phyloP scores from a whole-genome alignment of 2,329 filamentous ascomycete genomes.

The Lachnellula subtilissima region DNA sequence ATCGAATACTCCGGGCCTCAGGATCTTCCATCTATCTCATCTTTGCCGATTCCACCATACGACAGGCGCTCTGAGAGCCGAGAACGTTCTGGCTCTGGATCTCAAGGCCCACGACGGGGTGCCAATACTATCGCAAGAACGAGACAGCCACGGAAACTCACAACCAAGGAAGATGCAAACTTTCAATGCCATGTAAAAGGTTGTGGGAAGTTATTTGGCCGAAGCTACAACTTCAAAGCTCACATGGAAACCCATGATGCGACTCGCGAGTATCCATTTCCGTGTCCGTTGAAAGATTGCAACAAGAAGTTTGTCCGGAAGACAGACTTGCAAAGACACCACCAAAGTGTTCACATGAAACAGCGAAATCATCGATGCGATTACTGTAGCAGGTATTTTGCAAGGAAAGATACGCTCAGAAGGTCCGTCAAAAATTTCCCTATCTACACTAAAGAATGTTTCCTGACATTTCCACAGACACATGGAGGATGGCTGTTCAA shows the following conservation, averaged over 20 bases:
- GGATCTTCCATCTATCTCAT: slow-evolving; percentile 26
- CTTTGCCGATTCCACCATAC: slow-evolving; percentile 24
- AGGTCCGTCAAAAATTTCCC: slow-evolving; percentile 46
- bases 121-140: slow-evolving; percentile 25
- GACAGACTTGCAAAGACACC: slow-evolving; percentile 66
- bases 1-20: slow-evolving; percentile 23
- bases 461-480: slow-evolving; percentile 46
- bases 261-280: slow-evolving; percentile 63
- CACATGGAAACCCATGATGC: slow-evolving; percentile 83
- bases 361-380: slow-evolving; percentile 65
- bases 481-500: slow-evolving; percentile 71
- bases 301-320: slow-evolving; percentile 74
- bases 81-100: slow-evolving; percentile 15
- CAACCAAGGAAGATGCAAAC: slow-evolving; percentile 64
- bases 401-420: slow-evolving; percentile 75
- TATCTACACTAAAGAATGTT: neutral
- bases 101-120: slow-evolving; percentile 16
- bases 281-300: slow-evolving; percentile 62
- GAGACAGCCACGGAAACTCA: slow-evolving; percentile 45
- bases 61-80: slow-evolving; percentile 26
- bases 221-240: slow-evolving; percentile 81
- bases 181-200: slow-evolving; percentile 63
- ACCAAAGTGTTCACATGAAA: slow-evolving; percentile 68
- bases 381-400: slow-evolving; percentile 67
- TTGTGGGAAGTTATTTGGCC: slow-evolving; percentile 75